Percentiles rank a stretch among this genome's conserved stretches.
These are phyloP conservation scores for Plasmodium adleri DNA, from an alignment of 169 alveolate genomes.

Conservation along the genomic window DNA sequence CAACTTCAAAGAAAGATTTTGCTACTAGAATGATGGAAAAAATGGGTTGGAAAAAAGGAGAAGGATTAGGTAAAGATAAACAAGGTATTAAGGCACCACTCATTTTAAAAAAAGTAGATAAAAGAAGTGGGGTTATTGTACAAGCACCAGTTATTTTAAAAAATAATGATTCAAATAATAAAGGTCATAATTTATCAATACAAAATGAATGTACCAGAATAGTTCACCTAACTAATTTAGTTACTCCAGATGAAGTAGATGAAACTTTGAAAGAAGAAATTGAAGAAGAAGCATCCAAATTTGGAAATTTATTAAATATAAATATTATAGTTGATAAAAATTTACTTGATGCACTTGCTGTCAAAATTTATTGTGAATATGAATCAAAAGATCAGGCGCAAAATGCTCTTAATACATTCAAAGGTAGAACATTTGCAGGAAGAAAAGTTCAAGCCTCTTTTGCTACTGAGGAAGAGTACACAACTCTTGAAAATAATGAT, in stretches of 20 bases:
- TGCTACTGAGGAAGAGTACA: conserved; percentile 76
- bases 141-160: conserved; percentile 71
- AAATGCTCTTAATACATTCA: conserved; percentile 80
- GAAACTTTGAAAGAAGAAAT: conserved; percentile 82
- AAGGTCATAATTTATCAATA: conserved; percentile 54
- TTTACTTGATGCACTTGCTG: conserved; percentile 82
- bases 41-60: conserved; percentile 93
- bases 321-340: conserved; percentile 77
- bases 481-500: no score
- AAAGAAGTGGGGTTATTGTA: conserved; percentile 89
- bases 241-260: conserved; percentile 83
- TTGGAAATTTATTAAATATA: conserved; percentile 83
- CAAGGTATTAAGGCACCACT: conserved; percentile 91
- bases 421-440: conserved; percentile 85
- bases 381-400: conserved; percentile 83
- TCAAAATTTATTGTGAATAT: conserved; percentile 84
- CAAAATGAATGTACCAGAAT: conserved; percentile 69
- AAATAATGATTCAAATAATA: conserved; percentile 64
- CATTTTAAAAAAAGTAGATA: conserved; percentile 86
- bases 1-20: conserved; percentile 83
- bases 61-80: conserved; percentile 89
- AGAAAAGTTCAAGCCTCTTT: conserved; percentile 83
- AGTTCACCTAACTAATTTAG: conserved; percentile 76
- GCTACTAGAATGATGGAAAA: conserved; percentile 91
- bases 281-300: conserved; percentile 85